phyloP scores from a whole-genome alignment of 192 early-diverging fungal species.

The Coemansia javaensis region DNA sequence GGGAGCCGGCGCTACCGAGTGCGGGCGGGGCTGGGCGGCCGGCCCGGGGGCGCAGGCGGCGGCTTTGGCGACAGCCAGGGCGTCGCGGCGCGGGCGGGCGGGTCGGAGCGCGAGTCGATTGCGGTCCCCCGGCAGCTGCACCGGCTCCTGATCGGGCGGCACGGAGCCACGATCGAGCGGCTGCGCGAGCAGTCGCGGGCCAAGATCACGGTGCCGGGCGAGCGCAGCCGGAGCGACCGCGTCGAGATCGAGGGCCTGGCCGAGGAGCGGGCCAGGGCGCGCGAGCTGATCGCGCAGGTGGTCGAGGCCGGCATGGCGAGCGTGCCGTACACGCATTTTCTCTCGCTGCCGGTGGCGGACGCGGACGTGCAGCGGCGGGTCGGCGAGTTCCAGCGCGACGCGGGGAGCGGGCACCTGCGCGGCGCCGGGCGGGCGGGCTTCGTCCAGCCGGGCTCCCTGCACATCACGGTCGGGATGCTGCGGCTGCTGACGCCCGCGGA shows the following conservation, averaged over 20 bases:
- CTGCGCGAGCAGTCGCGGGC: slow-evolving; percentile 6
- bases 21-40: slow-evolving; percentile 4
- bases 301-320: slow-evolving; percentile 10
- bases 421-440: slow-evolving; percentile 2
- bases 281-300: slow-evolving; percentile 10
- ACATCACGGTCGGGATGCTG: slow-evolving; percentile 43
- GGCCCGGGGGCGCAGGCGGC: not conserved
- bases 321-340: slow-evolving; percentile 37
- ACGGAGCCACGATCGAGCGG: not conserved
- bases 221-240: slow-evolving; percentile 8
- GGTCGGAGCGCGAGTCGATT: not conserved
- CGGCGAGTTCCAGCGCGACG: slow-evolving; percentile 10
- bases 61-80: not conserved
- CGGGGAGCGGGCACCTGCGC: not conserved
- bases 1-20: slow-evolving; percentile 19
- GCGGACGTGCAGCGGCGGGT: slow-evolving; percentile 23
- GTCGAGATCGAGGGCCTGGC: slow-evolving; percentile 19
- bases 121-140: slow-evolving; percentile 16
- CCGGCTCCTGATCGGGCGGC: slow-evolving; percentile 9
- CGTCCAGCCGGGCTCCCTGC: slow-evolving; percentile 15
- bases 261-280: slow-evolving; percentile 7
- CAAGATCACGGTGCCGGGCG: slow-evolving; percentile 16
- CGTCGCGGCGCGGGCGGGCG: not conserved
- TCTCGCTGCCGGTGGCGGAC: slow-evolving; percentile 25
- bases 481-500: slow-evolving; percentile 19